Evolutionary conservation across 1,139 yeast species (phyloP), one percentile per base, ranked within the genome.

Genomic region (Eremothecium coryli): DNA sequence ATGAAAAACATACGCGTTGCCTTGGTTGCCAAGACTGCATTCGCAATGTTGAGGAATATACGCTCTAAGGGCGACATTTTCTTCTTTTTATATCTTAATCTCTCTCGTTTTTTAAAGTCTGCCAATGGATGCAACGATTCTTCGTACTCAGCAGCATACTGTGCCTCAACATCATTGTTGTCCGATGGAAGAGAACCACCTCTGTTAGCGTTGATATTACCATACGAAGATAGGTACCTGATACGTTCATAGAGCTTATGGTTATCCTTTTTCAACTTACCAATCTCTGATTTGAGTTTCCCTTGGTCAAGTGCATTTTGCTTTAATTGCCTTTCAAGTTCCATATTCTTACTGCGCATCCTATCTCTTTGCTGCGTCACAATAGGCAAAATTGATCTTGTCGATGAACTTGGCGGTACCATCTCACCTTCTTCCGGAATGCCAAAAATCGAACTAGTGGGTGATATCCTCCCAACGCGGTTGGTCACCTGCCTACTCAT

Each of bases 331-430:
- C 81, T 82, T 54, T 90, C 97, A 34, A 90, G 66, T 52, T 85
- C 95, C 37, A 71, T 72, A 49, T 81, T 85, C 38, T 88, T 70
- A 20, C 74, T 72, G 48, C 93, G 74, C 65, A 88, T 86, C 43
- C 97, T 66, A 56, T 90, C 97, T 56, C 98, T 73, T 61, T 90
- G 98, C 50, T 90, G 88, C 15, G 96, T 86, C 21, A 90, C 76
- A 35, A 90, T 85, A 1, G 95, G 94, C 31, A 90, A 61, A 26
- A 90, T 78, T 0, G 85, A 70, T 15, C 38, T 42, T 26, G 45
- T 43, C 40, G 41, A 40, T 34, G 46, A 32, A 29, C 32, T 30
- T 6, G 39, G 27, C 11, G 36, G 35, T 14, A 33, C 32, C 10
- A 31, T 16, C 25, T 52, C 60, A 4, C 43, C 38, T 23, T 59